Conservation (phyloP, 768 basidiomycete genomes). For the Mycena maculata region DNA sequence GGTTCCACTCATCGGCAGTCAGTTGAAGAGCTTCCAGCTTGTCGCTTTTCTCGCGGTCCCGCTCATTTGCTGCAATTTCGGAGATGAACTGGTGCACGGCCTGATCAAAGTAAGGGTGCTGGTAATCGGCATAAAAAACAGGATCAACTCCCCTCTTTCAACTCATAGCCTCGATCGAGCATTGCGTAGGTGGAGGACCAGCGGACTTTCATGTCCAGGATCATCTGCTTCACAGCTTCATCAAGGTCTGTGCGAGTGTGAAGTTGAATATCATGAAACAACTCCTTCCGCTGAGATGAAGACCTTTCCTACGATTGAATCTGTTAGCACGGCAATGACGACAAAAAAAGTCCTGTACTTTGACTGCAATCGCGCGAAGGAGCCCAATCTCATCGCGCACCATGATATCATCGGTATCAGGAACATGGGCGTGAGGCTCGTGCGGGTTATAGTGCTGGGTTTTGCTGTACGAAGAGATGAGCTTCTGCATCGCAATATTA, state of each 20-base stretch:
- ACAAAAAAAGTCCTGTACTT: conserved; percentile 31
- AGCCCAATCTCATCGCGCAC: conserved; percentile 36
- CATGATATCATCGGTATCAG: not conserved
- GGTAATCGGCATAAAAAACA: not conserved
- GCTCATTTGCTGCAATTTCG: conserved; percentile 37
- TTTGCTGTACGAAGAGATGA: conserved; percentile 26
- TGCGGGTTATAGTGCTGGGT: conserved; percentile 10
- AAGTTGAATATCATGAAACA: conserved; percentile 37
- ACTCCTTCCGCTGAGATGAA: conserved; percentile 38
- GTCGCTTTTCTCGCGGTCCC: conserved; percentile 25
- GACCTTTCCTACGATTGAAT: conserved; percentile 35
- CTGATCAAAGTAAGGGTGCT: conserved; percentile 3
- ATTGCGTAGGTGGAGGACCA: conserved; percentile 45
- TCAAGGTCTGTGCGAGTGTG: not conserved
- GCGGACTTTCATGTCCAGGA: conserved; percentile 41
- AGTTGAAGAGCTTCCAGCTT: conserved; percentile 35
- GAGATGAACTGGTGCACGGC: conserved; percentile 36
- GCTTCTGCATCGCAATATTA: conserved; percentile 22
- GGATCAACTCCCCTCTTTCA: conserved; percentile 30
- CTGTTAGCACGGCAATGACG: conserved; percentile 12
- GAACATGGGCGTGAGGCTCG: conserved; percentile 22
- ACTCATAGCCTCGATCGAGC: conserved; percentile 35
- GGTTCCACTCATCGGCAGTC: conserved; percentile 37
- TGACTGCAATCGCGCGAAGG: conserved; percentile 41
- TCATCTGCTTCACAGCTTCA: conserved; percentile 22